Conservation (phyloP, 306 rosid species). For the Vigna mungo region DNA sequence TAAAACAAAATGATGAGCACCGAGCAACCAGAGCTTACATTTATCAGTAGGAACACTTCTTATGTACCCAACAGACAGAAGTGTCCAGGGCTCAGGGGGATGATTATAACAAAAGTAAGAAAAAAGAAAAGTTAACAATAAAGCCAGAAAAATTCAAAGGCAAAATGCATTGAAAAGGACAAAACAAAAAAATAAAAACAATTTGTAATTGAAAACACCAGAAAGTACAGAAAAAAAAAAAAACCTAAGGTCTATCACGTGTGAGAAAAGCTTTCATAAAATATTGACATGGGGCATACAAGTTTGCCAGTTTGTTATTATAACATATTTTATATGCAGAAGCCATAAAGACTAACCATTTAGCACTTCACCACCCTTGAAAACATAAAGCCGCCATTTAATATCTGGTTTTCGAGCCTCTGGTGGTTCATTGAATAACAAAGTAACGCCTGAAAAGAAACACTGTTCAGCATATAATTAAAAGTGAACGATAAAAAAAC, state of each 20-base stretch:
- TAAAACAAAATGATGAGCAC: conserved; percentile 10
- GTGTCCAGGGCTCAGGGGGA: not conserved
- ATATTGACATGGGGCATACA: not conserved
- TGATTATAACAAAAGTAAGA: not conserved
- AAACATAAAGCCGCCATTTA: conserved; percentile 97
- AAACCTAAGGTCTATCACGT: not conserved
- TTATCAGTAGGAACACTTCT: conserved; percentile 18
- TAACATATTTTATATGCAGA: not conserved
- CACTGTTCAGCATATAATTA: conserved; percentile 29
- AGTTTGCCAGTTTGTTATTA: not conserved
- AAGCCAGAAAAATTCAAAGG: not conserved
- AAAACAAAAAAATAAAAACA: not conserved
- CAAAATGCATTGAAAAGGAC: not conserved
- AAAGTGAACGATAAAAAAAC: conserved; percentile 29
- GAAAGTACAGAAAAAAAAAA: not conserved
- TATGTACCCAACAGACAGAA: not conserved
- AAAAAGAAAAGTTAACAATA: conserved; percentile 1
- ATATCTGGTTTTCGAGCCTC: conserved; percentile 86
- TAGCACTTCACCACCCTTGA: conserved; percentile 93
- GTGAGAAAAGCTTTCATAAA: not conserved
- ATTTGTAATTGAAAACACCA: not conserved
- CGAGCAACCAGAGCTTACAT: conserved; percentile 28
- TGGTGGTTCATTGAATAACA: conserved; percentile 81
- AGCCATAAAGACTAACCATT: conserved; percentile 63
- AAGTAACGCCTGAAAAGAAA: conserved; percentile 71